Conservation (phyloP, 176 grass and related monocot genomes). For the Puya raimondii region DNA sequence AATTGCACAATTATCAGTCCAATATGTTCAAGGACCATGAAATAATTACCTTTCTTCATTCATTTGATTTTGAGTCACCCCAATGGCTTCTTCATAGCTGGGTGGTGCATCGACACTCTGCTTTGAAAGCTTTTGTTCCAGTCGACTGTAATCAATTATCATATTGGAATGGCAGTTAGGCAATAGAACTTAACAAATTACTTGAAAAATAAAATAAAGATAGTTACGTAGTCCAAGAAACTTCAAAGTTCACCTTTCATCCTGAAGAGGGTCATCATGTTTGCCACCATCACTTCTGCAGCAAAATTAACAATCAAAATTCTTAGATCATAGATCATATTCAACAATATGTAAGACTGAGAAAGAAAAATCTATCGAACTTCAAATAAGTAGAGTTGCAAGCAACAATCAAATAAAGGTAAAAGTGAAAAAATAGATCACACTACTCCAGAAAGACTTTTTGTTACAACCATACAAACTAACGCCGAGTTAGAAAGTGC, state of each 20-base stretch:
- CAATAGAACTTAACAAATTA: not conserved
- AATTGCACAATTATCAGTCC: slow-evolving; percentile 13
- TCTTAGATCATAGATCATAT: not conserved
- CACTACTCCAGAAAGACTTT: not conserved
- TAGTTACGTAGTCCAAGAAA: slow-evolving; percentile 3
- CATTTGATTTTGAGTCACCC: slow-evolving; percentile 34
- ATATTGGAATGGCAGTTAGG: not conserved
- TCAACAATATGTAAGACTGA: too few relatives aligned
- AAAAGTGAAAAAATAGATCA: not conserved
- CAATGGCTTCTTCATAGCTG: slow-evolving; percentile 60
- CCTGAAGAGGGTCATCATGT: slow-evolving; percentile 48
- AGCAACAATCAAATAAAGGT: too few relatives aligned
- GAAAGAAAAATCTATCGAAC: too few relatives aligned
- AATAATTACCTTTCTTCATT: slow-evolving; percentile 46
- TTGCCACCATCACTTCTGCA: slow-evolving; percentile 59
- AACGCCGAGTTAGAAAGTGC: not conserved
- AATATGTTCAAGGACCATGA: slow-evolving; percentile 6
- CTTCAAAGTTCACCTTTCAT: slow-evolving; percentile 57
- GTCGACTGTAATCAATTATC: slow-evolving; percentile 30
- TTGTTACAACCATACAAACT: not conserved
- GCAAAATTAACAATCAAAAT: slow-evolving; percentile 3
- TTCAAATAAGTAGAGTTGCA: too few relatives aligned
- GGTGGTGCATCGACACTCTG: slow-evolving; percentile 72
- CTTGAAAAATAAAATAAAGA: slow-evolving; percentile 10
- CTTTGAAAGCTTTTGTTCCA: slow-evolving; percentile 60